Evolutionary conservation across 768 basidiomycete genomes (phyloP), one percentile per base, ranked within the genome.

Genomic region (Suillus plorans): DNA sequence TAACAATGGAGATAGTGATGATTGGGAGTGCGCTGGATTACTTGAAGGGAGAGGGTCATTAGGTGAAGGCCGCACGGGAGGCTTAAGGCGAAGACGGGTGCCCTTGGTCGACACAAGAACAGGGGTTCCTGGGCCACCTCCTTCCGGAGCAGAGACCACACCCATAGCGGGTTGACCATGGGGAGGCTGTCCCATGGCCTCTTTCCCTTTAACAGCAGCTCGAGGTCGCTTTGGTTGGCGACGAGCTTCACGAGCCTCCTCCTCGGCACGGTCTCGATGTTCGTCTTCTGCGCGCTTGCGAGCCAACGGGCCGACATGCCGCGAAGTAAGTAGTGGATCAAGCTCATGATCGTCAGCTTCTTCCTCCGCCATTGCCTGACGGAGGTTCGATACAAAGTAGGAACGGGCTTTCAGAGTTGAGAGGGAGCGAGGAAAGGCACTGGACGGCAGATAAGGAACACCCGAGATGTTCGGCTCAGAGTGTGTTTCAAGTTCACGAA

Each of bases 401-500:
- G 77, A 78, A 66, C 82, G 81, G 47, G 81, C 75, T 28, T 79
- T 77, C 12, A 78, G 28, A 52, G 80, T 79, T 61, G 82, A 73
- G 42, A 85, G 77, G 45, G 81, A 78, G 65, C 82, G 85, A 28
- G 84, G 83, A 61, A 81, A 82, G 45, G 84, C 84, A 63, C 80
- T 76, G 60, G 81, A 80, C 20, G 77, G 78, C 10, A 80, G 80
- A 55, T 80, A 80, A 20, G 74, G 70, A 57, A 74, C 60, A 28
- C 69, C 68, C 57, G 75, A 73, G 1, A 73, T 69, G 42, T 67
- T 72, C 20, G 72, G 69, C 61, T 74, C 78, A 36, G 78, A 74
- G 63, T 79, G 80, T 36, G 70, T 72, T 71, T 90, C 86, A 36
- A 90, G 80, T 65, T 88, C 88, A 65, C 81, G 78, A 67, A 90